Evolutionary conservation across 169 alveolate genomes (phyloP).

Genomic region (Cryptosporidium ubiquitum): DNA sequence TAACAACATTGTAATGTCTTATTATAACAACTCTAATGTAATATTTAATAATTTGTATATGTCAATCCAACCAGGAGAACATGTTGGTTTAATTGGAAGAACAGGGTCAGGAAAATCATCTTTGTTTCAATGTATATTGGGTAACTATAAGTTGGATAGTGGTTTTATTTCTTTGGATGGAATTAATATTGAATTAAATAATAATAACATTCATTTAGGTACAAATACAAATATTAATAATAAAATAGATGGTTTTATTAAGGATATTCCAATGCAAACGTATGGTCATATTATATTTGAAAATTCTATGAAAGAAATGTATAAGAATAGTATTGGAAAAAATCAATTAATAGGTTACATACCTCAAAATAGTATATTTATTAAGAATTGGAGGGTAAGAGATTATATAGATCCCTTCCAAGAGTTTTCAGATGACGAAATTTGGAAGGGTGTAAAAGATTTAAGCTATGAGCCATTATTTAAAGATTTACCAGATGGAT

Average conservation of each 20-base stretch:
- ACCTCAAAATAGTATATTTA: slow-evolving; percentile 53
- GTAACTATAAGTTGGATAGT: slow-evolving; percentile 45
- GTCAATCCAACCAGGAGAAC: slow-evolving; percentile 27
- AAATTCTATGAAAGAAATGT: not conserved
- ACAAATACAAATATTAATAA: not conserved
- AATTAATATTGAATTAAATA: not conserved
- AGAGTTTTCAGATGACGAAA: slow-evolving; percentile 23
- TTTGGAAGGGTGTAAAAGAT: slow-evolving; percentile 51
- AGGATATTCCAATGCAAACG: not conserved
- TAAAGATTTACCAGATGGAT: slow-evolving; percentile 37
- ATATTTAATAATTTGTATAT: not conserved
- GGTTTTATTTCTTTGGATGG: slow-evolving; percentile 41
- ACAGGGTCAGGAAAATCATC: slow-evolving; percentile 75
- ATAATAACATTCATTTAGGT: not conserved
- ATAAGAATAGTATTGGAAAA: not conserved
- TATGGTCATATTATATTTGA: slow-evolving; percentile 17
- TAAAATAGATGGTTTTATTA: not conserved
- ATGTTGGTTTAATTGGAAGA: slow-evolving; percentile 64
- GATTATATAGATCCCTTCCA: slow-evolving; percentile 61
- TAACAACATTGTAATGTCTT: slow-evolving; percentile 42
- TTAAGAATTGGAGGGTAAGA: slow-evolving; percentile 64
- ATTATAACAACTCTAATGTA: slow-evolving; percentile 12
- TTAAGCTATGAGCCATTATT: slow-evolving; percentile 30
- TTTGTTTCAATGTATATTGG: slow-evolving; percentile 63
- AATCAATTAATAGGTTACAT: slow-evolving; percentile 32